Base-by-base conservation (phyloP, 2,329 filamentous ascomycete species). In the Calonectria hawksworthii region DNA sequence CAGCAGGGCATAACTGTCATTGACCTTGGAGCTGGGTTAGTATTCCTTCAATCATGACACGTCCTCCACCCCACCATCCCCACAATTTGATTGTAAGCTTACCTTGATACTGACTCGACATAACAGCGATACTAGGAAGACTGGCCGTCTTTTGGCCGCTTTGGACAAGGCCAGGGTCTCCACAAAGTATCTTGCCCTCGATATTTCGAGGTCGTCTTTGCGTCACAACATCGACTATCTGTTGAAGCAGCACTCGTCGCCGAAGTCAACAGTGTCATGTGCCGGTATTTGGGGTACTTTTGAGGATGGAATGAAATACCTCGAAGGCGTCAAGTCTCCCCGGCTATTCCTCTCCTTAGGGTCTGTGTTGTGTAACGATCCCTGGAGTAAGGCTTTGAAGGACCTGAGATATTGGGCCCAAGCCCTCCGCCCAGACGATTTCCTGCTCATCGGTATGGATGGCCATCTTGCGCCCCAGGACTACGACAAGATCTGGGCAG, bases 11-110 rank as follows among this genome's bases (percentile, higher is more conserved):
- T 84, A 47, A 84, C 83, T 51, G 81, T 87, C 74, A 77, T 87
- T 70, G 86, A 87, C 73, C 82, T 87, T 34, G 86, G 86, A 74
- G 86, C 86, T 23, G 86, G 86, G 86, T 87, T 78, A 83, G 86
- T 52, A 26, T 68, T 67, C 41, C 66, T 74, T 64, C 36, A n/a
- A 68, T 51, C 52, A 68, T 63, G 36, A 65, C 51, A 59, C 50
- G 30, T 47, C 56, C 47, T 38, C 36, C 14, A 36, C 50, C 74
- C 51, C 64, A 26, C 65, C 44, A 66, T 34, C 68, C 34, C 52
- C 70, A 74, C 73, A 74, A 70, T 68, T 69, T 72, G 54, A 51
- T 72, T 63, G 71, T 75, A 74, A 75, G 70, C 74, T 80, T 75
- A 77, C 74, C 73, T 74, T 13, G 67, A 77, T 69, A 75, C 76